Conservation (phyloP, 2,329 filamentous ascomycete species). For the Blastomyces parvus region DNA sequence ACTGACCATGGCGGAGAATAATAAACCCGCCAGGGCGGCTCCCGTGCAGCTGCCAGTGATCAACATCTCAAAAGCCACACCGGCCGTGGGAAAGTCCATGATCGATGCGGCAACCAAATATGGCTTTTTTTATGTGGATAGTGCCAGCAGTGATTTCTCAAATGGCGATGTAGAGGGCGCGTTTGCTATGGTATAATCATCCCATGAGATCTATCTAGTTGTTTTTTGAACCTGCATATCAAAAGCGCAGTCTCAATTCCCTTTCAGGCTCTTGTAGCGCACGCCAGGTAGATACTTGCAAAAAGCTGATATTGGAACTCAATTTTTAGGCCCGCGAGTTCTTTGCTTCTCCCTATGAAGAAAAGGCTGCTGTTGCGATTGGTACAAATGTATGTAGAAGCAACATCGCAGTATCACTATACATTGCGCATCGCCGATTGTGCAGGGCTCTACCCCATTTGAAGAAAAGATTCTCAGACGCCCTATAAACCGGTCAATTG, state of each 20-base stretch:
- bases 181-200: conserved; percentile 58
- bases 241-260: neutral
- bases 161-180: conserved; percentile 56
- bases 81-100: conserved; percentile 55
- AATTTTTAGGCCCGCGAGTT: conserved; percentile 55
- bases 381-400: conserved; percentile 44
- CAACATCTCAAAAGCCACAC: conserved; percentile 59
- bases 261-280: neutral
- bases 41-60: conserved; percentile 62
- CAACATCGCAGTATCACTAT: neutral
- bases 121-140: conserved; percentile 85
- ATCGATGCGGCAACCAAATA: conserved; percentile 71
- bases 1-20: neutral
- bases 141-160: conserved; percentile 60
- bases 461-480: neutral
- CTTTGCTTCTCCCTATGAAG: conserved; percentile 59
- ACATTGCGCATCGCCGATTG: conserved; percentile 4
- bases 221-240: neutral
- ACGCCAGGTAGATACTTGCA: neutral
- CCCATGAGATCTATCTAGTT: neutral
- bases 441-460: neutral
- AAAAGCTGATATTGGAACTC: neutral
- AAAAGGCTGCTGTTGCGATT: conserved; percentile 68
- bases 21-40: conserved; percentile 8
- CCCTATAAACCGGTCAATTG: neutral